Evolutionary conservation across 768 basidiomycete species (phyloP).

Genomic region (Tricholoma sp.): DNA sequence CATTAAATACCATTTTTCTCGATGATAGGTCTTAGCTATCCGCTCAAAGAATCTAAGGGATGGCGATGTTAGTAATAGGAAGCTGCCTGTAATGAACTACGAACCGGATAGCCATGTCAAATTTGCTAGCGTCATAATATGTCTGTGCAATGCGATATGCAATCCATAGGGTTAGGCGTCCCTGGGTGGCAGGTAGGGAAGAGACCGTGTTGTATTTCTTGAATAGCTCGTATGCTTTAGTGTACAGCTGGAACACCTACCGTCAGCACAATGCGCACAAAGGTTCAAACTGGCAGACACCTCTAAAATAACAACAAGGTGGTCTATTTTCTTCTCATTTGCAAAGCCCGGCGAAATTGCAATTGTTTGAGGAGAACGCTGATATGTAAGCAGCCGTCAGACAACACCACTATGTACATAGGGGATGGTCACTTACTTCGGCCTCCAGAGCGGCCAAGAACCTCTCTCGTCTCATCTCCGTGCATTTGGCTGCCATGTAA

Average conservation of each 20-base stretch:
- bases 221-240: conserved; percentile 90
- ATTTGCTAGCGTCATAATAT: conserved; percentile 75
- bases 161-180: conserved; percentile 83
- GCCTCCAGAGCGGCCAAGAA: conserved; percentile 56
- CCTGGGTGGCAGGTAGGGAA: conserved; percentile 47
- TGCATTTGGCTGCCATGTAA: conserved; percentile 82
- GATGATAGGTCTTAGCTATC: conserved; percentile 83
- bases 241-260: conserved; percentile 64
- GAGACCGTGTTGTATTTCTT: conserved; percentile 60
- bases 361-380: conserved; percentile 29
- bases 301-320: conserved; percentile 78
- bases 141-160: conserved; percentile 87
- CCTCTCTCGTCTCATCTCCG: conserved; percentile 65
- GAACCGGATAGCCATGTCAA: conserved; percentile 84
- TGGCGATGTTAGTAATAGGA: neutral
- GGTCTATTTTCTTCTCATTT: conserved; percentile 93
- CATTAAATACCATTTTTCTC: conserved; percentile 76
- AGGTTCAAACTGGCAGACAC: conserved; percentile 30
- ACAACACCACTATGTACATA: neutral
- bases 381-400: conserved; percentile 2
- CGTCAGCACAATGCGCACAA: neutral
- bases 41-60: conserved; percentile 83
- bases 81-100: conserved; percentile 11
- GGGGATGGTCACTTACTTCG: conserved; percentile 38
- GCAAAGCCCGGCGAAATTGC: conserved; percentile 62